Conservation (phyloP, 306 rosid genomes). For the Corylus americana region DNA sequence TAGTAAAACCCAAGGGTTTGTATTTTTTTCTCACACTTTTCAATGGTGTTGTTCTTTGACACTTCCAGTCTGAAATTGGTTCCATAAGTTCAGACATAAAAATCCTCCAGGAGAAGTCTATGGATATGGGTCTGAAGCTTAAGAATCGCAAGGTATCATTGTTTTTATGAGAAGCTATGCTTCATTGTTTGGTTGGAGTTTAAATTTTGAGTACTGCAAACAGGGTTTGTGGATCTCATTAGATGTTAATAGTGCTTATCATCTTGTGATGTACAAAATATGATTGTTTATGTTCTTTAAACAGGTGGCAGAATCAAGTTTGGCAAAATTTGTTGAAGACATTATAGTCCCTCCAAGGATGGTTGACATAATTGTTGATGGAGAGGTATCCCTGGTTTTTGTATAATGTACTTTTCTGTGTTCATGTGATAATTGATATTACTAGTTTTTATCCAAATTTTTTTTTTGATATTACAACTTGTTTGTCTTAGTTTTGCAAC, state of each 20-base stretch:
- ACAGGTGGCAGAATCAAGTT: conserved; percentile 90
- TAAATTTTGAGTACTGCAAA: background rate
- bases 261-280: conserved; percentile 2
- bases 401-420: conserved; percentile 8
- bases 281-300: conserved; percentile 26
- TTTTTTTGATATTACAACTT: conserved; percentile 9
- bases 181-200: background rate
- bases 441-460: background rate
- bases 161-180: conserved; percentile 4
- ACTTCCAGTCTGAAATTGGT: conserved; percentile 83
- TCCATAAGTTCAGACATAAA: conserved; percentile 97
- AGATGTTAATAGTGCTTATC: conserved; percentile 5
- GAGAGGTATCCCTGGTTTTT: conserved; percentile 65
- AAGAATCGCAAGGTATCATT: conserved; percentile 95
- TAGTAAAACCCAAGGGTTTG: background rate
- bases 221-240: background rate
- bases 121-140: conserved; percentile 95
- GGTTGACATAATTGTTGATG: conserved; percentile 87
- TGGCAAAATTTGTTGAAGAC: conserved; percentile 97
- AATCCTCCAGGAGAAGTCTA: conserved; percentile 94
- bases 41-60: conserved; percentile 7
- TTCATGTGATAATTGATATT: background rate
- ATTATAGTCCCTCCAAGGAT: conserved; percentile 95
- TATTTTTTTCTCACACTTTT: background rate
- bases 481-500: conserved; percentile 29